phyloP scores from a whole-genome alignment of 306 rosid species.

The Trifolium dubium region DNA sequence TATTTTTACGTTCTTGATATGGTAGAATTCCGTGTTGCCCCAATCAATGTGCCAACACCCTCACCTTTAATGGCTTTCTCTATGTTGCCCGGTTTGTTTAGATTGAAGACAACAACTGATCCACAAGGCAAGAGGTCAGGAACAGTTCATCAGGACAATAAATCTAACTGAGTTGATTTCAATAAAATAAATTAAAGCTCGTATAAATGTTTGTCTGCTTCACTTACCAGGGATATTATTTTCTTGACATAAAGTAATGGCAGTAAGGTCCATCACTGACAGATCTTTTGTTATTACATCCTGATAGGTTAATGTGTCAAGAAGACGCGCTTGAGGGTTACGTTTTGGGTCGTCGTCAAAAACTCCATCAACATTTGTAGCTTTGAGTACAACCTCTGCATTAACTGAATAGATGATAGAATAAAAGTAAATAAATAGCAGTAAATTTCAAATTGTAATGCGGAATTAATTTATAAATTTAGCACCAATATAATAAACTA shows the following conservation, averaged over 20 bases:
- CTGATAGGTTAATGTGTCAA: slow-evolving; percentile 73
- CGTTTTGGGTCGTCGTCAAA: slow-evolving; percentile 73
- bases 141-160: slow-evolving; percentile 26
- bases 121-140: slow-evolving; percentile 21
- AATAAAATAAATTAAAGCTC: not conserved
- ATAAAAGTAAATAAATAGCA: slow-evolving; percentile 22
- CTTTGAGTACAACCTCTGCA: slow-evolving; percentile 97
- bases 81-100: slow-evolving; percentile 86
- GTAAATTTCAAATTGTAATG: not conserved
- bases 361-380: slow-evolving; percentile 95
- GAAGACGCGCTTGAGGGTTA: slow-evolving; percentile 83
- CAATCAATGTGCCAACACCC: slow-evolving; percentile 90
- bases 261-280: slow-evolving; percentile 97
- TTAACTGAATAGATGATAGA: slow-evolving; percentile 62
- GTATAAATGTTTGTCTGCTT: slow-evolving; percentile 10
- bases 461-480: not conserved
- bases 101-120: slow-evolving; percentile 94
- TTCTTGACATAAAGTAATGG: slow-evolving; percentile 93
- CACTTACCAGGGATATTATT: slow-evolving; percentile 90
- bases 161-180: slow-evolving; percentile 11
- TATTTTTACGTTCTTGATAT: slow-evolving; percentile 56
- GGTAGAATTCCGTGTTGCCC: slow-evolving; percentile 59
- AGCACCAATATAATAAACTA: slow-evolving; percentile 2
- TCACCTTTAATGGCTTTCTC: slow-evolving; percentile 85
- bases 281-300: slow-evolving; percentile 87